Evolutionary conservation across 306 rosid species (phyloP), one percentile per base, ranked within the genome.

Genomic region (Dalbergia oliveri): DNA sequence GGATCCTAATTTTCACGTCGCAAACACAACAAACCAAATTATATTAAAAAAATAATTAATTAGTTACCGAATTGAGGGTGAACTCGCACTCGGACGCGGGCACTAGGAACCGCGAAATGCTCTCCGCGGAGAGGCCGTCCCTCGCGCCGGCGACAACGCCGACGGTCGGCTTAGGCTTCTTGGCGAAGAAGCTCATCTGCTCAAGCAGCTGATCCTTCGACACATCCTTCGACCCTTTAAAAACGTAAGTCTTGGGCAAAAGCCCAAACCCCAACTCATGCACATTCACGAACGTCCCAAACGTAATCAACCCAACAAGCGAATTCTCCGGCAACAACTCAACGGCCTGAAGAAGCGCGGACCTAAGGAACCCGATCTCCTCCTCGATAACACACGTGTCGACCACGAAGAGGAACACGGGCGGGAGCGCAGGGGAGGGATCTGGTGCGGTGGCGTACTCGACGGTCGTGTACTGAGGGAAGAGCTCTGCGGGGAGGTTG

Each of bases 401-500:
- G 4, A 95, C 90, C 23, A 95, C 97, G 71, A 95, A 93, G 83
- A 95, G 69, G 73, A 89, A 95, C 1, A 95, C 97, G 0, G 96
- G 94, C 0, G 97, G 93, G 11, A 84, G 19, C 3, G 79, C 4
- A 1, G 88, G 21, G 12, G 73, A 7, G 11, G 73, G 4, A 26
- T 86, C 88, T 9, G 66, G 66, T 0, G 88, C 35, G 4, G 94
- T 50, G 6, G 90, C 88, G 64, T 95, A 95, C 74, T 95, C 99
- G 72, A 95, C 82, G 18, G 99, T 93, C 2, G 99, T 95, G 85
- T 90, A 93, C 33, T 95, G 92, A 0, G 99, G 94, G 82, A 90
- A 95, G 58, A 95, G 96, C 88, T 95, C 99, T 4, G 98, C 99
- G 13, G 99, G 99, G 53, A 95, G 98, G 34, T 92, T 90, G 0